These are phyloP conservation scores for Medicago lupulina DNA, from an alignment of 306 rosid species.

Conservation along the genomic window DNA sequence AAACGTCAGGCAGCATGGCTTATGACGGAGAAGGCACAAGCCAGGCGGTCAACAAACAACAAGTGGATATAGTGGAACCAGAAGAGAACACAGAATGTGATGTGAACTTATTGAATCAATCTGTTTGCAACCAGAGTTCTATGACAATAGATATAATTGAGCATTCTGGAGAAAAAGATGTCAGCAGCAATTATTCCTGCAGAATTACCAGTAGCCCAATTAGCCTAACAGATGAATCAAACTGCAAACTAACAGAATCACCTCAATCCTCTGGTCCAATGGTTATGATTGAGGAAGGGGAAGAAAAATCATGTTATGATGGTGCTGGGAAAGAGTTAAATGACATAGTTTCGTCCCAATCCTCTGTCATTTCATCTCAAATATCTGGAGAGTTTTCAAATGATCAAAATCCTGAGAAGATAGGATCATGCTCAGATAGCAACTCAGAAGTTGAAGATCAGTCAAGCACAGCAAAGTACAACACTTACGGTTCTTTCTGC, in stretches of 20 bases:
- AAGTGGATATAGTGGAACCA: conserved; percentile 42
- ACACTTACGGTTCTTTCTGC: conserved; percentile 45
- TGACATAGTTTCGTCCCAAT: conserved; percentile 55
- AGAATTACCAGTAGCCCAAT: conserved; percentile 36
- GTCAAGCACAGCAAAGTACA: conserved; percentile 54
- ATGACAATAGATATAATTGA: conserved; percentile 38
- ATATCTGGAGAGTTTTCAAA: conserved; percentile 60
- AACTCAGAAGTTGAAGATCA: conserved; percentile 76
- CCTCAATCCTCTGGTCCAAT: conserved; percentile 39
- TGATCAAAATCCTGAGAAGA: conserved; percentile 69
- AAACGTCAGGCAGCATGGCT: conserved; percentile 45
- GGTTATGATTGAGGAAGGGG: conserved; percentile 47
- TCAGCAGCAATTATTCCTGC: conserved; percentile 41
- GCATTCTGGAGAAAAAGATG: conserved; percentile 47
- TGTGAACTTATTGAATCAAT: conserved; percentile 49
- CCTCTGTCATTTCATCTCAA: conserved; percentile 61
- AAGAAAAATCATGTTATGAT: conserved; percentile 45
- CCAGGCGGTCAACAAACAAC: conserved; percentile 35
- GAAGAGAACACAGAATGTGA: conserved; percentile 49
- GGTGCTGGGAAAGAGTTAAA: conserved; percentile 46
- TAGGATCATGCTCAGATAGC: conserved; percentile 66
- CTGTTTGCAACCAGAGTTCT: conserved; percentile 44
- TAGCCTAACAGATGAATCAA: conserved; percentile 62
- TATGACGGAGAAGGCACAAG: conserved; percentile 37
- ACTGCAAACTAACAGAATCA: conserved; percentile 47